Percentiles rank a stretch among this genome's conserved stretches.
These are phyloP conservation scores for Westerdykella aurantiaca DNA, from an alignment of 2,329 filamentous ascomycete genomes.

Conservation along the genomic window DNA sequence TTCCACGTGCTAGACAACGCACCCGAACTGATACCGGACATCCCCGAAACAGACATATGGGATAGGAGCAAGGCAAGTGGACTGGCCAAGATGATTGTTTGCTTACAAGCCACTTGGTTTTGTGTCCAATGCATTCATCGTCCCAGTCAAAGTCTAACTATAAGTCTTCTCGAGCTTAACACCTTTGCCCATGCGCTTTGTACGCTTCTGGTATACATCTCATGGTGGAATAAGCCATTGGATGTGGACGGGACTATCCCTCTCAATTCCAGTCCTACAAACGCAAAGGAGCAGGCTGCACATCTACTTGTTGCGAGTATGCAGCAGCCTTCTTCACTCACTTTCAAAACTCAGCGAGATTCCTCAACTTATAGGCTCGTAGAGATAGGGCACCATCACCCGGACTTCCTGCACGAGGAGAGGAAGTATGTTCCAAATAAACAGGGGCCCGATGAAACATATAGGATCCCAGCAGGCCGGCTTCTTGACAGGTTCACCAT, in stretches of 20 bases:
- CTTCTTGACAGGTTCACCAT: too few relatives aligned
- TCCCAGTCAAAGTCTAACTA: slow-evolving; percentile 8
- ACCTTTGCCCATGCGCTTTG: slow-evolving; percentile 47
- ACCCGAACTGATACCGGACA: slow-evolving; percentile 2
- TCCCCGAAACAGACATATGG: slow-evolving; percentile 2
- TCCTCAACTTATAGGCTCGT: too few relatives aligned
- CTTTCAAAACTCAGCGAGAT: too few relatives aligned
- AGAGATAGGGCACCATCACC: too few relatives aligned
- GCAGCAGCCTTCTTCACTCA: too few relatives aligned
- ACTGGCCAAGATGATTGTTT: slow-evolving; percentile 16
- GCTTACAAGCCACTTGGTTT: slow-evolving; percentile 24
- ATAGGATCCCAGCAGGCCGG: too few relatives aligned
- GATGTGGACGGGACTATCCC: slow-evolving; percentile 11
- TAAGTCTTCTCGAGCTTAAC: slow-evolving; percentile 56
- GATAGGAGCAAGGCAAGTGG: slow-evolving; percentile 13
- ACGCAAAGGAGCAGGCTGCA: too few relatives aligned
- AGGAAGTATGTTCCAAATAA: too few relatives aligned
- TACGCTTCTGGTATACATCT: slow-evolving; percentile 21
- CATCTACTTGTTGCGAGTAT: too few relatives aligned
- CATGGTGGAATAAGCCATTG: slow-evolving; percentile 30
- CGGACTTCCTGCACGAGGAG: too few relatives aligned
- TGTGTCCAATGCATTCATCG: slow-evolving; percentile 18
- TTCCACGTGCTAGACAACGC: background rate
- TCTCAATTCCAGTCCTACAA: background rate
- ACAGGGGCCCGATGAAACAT: too few relatives aligned